Evolutionary conservation across 2,329 filamentous ascomycete genomes (phyloP).

Genomic region (Hymenoscyphus occultus): DNA sequence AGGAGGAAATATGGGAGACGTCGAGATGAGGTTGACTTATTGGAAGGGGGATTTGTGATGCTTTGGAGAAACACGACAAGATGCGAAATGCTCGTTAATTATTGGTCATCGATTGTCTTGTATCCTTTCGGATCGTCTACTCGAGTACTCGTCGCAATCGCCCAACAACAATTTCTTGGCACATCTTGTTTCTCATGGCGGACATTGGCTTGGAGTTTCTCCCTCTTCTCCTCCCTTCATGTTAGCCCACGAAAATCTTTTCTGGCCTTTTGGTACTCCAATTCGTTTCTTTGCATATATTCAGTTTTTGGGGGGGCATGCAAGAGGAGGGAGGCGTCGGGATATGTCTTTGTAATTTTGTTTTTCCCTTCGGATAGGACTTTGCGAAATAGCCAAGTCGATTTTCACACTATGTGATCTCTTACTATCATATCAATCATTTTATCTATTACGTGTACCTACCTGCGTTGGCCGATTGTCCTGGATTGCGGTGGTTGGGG

Average conservation of each 20-base stretch:
- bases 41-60: not conserved
- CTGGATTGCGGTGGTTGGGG: no score
- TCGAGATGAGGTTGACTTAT: not conserved
- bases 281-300: not conserved
- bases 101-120: not conserved
- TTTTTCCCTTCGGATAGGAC: not conserved
- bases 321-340: not conserved
- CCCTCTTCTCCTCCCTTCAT: not conserved
- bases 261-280: not conserved
- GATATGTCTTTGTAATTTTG: not conserved
- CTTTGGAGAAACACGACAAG: not conserved
- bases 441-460: no score
- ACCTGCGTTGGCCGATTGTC: no score
- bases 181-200: not conserved
- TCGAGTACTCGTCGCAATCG: not conserved
- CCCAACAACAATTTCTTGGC: not conserved
- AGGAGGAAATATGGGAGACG: not conserved
- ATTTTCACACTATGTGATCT: no score
- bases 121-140: not conserved
- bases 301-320: not conserved
- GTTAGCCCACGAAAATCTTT: not conserved
- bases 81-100: not conserved
- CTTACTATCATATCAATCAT: no score
- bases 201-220: not conserved
- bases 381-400: not conserved